Evolutionary conservation across 164 flowering plant species (phyloP), one percentile per base, ranked within the genome.

Genomic region (Tetracentron sinense): DNA sequence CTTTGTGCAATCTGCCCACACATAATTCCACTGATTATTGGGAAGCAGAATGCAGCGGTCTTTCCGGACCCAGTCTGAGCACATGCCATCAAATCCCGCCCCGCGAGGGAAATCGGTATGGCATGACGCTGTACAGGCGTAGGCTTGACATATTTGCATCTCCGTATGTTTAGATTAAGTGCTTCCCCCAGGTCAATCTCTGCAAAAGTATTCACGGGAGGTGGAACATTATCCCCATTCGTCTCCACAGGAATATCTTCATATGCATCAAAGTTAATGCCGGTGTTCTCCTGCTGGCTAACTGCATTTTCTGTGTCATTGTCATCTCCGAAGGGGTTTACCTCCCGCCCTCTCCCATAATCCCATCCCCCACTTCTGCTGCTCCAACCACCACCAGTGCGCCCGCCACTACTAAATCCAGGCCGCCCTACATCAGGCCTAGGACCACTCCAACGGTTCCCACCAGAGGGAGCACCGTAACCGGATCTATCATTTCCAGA

Each of bases 51-150:
- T 1, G 94, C 94, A 38, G 93, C 93, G 2, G 93, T 87, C 70
- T 87, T 87, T 15, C 94, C 94, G 12, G 94, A 87, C 5, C 90
- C 94, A 33, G 94, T 88, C 69, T 88, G 95, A 27, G 95, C 95
- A 77, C 95, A 88, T 0, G 95, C 95, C 95, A 88, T 88, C 71
- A 88, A 68, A 68, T 88, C 95, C n/a, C 95, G 70, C 7, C 95
- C 95, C 6, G 69, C 83, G 38, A 86, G 70, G 16, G 84, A 82
- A 21, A 88, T 86, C 4, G 95, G 95, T 4, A 88, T 84, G 14
- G 95, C 82, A 68, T 88, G 79, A 17, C 92, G 81, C 76, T 88
- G 95, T 20, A 88, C 85, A 54, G 95, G 95, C 14, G 95, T 88
- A 7, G 95, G 95, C 63, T 81, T 89, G 60, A 83, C 89, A 72